phyloP scores from a whole-genome alignment of 2,329 filamentous ascomycete species.

The Zymoseptoria tritici region DNA sequence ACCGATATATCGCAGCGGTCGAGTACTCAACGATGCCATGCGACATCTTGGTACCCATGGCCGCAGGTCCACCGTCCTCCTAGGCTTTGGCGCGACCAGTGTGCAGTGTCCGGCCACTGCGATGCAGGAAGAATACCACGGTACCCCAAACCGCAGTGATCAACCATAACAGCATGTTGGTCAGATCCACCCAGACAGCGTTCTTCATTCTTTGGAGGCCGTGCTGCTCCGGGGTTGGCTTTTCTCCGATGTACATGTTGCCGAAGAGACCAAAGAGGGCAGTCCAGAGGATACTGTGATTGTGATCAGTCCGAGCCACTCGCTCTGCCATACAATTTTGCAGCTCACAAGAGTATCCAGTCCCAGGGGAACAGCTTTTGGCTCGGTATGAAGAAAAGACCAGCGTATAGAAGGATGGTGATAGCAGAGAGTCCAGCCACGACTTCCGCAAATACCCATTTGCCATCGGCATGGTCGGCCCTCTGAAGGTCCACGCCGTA shows the following conservation, averaged over 20 bases:
- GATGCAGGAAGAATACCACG: conserved; percentile 52
- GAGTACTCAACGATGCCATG: conserved; percentile 3
- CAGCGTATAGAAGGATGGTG: conserved; percentile 54
- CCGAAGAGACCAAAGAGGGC: conserved; percentile 79
- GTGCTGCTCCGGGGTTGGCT: conserved; percentile 45
- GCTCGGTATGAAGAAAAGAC: conserved; percentile 50
- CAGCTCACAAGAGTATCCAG: conserved; percentile 52
- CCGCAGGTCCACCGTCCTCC: conserved; percentile 11
- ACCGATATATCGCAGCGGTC: conserved; percentile 1
- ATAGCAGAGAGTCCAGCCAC: conserved; percentile 59
- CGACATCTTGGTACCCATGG: conserved; percentile 10
- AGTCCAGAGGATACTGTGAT: conserved; percentile 60
- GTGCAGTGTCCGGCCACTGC: conserved; percentile 35
- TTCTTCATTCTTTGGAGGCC: conserved; percentile 72
- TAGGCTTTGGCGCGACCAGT: conserved; percentile 29
- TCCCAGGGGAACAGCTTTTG: conserved; percentile 59
- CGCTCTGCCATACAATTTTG: not conserved
- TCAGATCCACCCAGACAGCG: conserved; percentile 75
- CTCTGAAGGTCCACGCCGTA: conserved; percentile 56
- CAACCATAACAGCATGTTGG: conserved; percentile 70
- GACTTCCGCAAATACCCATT: conserved; percentile 75
- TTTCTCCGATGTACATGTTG: conserved; percentile 65
- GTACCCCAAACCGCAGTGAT: conserved; percentile 50
- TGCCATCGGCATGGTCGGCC: conserved; percentile 50
- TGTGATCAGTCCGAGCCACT: not conserved